A percentile compares a stretch with the other conserved stretches of the same genome.
These are phyloP conservation scores for Coemansia sp. DNA, from an alignment of 192 early-diverging fungal species.

Conservation along the genomic window DNA sequence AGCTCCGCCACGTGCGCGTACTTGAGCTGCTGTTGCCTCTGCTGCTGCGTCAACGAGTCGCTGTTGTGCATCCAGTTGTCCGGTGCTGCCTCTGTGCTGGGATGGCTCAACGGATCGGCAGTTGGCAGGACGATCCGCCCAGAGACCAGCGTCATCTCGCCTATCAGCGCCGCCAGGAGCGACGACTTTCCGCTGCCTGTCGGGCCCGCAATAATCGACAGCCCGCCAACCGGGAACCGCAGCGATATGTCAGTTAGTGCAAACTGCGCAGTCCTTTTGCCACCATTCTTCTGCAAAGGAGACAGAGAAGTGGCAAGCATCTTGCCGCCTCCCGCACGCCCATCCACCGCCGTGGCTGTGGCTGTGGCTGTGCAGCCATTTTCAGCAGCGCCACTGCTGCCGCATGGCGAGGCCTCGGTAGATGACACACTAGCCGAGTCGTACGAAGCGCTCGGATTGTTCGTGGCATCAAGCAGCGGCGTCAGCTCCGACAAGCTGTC, in stretches of 20 bases:
- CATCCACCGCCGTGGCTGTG: too few relatives aligned
- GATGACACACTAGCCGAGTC: constrained; percentile 1
- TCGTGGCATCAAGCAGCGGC: constrained; percentile 14
- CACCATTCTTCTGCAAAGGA: background rate
- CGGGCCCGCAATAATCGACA: constrained; percentile 79
- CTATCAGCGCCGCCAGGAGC: constrained; percentile 76
- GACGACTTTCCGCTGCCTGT: constrained; percentile 93
- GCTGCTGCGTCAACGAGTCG: constrained; percentile 2
- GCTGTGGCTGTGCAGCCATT: too few relatives aligned
- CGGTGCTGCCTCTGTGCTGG: background rate
- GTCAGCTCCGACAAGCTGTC: constrained; percentile 1
- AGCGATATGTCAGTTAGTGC: constrained; percentile 65
- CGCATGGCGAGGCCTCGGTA: background rate
- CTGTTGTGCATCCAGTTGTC: background rate
- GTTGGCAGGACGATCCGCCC: constrained; percentile 47
- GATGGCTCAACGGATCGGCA: constrained; percentile 3
- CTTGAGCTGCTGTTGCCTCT: background rate
- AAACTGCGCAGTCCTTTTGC: constrained; percentile 38
- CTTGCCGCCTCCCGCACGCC: too few relatives aligned
- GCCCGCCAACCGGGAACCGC: constrained; percentile 64
- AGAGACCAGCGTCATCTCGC: constrained; percentile 65
- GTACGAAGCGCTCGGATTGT: background rate
- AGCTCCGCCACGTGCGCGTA: constrained; percentile 32
- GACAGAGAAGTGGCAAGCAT: background rate
- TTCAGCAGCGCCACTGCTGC: background rate